Evolutionary conservation across 1,284 basidiomycete species (phyloP), one percentile per base, ranked within the genome.

Genomic region (Uromyces viciae-fabae): DNA sequence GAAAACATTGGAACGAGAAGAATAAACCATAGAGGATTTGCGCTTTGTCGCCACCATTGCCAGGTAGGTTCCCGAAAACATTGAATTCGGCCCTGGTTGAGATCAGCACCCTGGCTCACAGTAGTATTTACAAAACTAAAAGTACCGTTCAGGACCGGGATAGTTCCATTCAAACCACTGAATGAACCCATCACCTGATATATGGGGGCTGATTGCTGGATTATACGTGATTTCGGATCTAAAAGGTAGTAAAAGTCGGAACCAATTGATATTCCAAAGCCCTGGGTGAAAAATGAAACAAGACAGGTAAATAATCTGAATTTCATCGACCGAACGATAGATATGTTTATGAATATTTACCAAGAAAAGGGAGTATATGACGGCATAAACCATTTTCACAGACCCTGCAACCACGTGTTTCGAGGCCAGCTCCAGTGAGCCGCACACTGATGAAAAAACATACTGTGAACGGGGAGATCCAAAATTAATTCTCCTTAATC

Each of bases 321-420:
- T 11, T 22, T 28, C 31, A 14, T 62, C 11, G 14, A 25, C 11
- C 58, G 9, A 33, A 14, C 25, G 73, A 82, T 28, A n/a, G 46
- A 49, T 49, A 22, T 49, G 46, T 11, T 49, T 11, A 22, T 14
- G 69, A 73, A 33, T 25, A 82, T 87, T 82, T 82, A 90, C 90
- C 84, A 94, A 86, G 86, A 94, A 94, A n/a, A 94, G 88, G 0
- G 93, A 93, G 85, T 94, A 94, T 75, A 94, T 94, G 82, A 94
- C 88, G 25, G 93, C 92, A 83, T 93, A 94, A 28, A 94, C 92
- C 92, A 94, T 93, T 85, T 93, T 92, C 81, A 94, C 93, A 81
- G 92, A 93, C 33, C 93, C 93, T 72, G 91, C 92, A 1, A 94
- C 90, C 69, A 94, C 92, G 84, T 94, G 94, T 86, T 93, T 94